Base-by-base conservation (phyloP, 148 eudicot genomes). In the Chenopodium album region DNA sequence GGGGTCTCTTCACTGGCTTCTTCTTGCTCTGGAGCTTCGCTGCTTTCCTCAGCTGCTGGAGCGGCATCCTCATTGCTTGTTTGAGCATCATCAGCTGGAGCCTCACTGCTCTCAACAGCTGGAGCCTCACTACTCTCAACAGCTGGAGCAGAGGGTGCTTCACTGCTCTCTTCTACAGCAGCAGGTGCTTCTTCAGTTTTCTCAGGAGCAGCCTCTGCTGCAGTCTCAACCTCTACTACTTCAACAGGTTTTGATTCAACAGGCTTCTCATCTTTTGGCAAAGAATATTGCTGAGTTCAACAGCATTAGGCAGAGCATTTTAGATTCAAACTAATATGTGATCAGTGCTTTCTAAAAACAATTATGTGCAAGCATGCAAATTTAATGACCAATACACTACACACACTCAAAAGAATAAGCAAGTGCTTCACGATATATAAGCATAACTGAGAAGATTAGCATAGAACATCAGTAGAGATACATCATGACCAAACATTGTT, bases 1-100 rank as follows among this genome's bases (percentile, higher is more conserved):
- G 92, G 90, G 46, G 89, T 44, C 82, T 90, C 90, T 47, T 91
- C 98, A 83, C 56, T 76, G 46, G 80, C 86, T 52, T 81, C 82
- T 84, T 87, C 93, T 62, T 79, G 67, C 83, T 92, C 94, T 71
- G 87, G 84, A 83, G 88, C 80, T 78, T 78, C 90, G 59, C 65
- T 85, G 83, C 82, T 85, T 80, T 88, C 94, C 79, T 87, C 91
- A 68, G 79, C 82, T 31, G 86, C 84, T 54, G 89, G 86, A 47
- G 78, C 74, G 14, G 79, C 34, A 23, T 83, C 84, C 63, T 84
- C 85, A 26, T 28, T 19, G 16, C 56, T 75, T 17, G 68, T 76
- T 78, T 54, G 76, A 69, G 28, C 76, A 19, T 68, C 76, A 70
- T 82, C 76, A 52, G 84, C 85, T 71, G 77, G 73, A 28, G 59